These are phyloP conservation scores for Melampsora americana DNA, from an alignment of 1,284 basidiomycete species.

Conservation along the genomic window DNA sequence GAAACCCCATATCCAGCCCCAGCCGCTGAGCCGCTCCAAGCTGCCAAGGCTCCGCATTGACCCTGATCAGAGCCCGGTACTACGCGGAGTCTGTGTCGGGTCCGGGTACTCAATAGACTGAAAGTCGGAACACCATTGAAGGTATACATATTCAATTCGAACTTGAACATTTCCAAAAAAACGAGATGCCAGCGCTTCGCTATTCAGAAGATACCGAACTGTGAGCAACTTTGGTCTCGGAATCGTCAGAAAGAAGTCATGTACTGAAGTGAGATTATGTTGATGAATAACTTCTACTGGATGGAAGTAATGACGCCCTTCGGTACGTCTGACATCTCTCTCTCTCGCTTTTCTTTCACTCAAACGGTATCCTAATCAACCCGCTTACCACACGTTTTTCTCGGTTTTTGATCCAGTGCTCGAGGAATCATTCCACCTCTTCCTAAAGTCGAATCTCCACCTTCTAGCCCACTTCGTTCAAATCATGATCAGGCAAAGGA, in stretches of 20 bases:
- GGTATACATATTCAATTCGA: too few species aligned
- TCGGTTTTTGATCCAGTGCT: slow-evolving; percentile 23
- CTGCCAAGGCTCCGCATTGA: too few species aligned
- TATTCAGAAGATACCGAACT: slow-evolving; percentile 40
- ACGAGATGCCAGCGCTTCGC: slow-evolving; percentile 27
- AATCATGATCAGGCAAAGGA: not conserved
- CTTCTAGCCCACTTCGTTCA: not conserved
- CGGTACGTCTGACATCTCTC: not conserved
- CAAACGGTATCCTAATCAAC: too few species aligned
- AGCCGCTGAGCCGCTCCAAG: too few species aligned
- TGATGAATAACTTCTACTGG: not conserved
- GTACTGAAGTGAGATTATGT: not conserved
- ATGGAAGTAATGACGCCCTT: not conserved
- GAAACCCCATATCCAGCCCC: too few species aligned
- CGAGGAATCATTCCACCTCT: slow-evolving; percentile 38
- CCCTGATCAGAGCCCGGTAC: too few species aligned
- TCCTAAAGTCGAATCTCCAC: slow-evolving; percentile 20
- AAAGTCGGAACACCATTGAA: too few species aligned
- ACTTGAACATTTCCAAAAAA: too few species aligned
- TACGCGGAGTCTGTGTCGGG: too few species aligned
- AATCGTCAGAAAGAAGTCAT: not conserved
- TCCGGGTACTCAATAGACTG: too few species aligned
- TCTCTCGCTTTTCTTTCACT: not conserved
- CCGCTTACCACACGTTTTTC: not conserved
- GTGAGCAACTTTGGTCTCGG: slow-evolving; percentile 1